These are phyloP conservation scores for Acacia confusa DNA, from an alignment of 306 rosid genomes.

Conservation along the genomic window DNA sequence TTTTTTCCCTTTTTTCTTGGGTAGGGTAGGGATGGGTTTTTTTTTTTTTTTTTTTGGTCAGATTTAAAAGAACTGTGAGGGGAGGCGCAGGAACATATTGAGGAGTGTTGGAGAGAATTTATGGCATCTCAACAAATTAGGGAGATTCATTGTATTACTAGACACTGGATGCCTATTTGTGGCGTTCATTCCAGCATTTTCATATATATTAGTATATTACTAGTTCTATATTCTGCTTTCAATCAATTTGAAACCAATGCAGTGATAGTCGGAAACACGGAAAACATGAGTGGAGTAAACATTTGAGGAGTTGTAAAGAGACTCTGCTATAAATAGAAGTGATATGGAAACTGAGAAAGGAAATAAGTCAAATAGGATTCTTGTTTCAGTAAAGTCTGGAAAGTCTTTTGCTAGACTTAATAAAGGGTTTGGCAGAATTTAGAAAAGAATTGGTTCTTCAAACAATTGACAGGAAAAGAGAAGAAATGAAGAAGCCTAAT, in stretches of 20 bases:
- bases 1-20: background rate
- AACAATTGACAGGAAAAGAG: background rate
- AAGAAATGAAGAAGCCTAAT: background rate
- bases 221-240: background rate
- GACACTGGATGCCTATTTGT: background rate
- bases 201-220: background rate
- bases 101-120: background rate
- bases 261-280: background rate
- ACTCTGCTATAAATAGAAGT: background rate
- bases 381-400: background rate
- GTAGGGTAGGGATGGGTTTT: too few relatives aligned
- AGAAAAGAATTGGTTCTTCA: background rate
- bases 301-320: background rate
- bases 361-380: background rate
- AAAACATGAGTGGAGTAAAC: background rate
- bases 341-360: background rate
- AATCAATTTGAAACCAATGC: background rate
- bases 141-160: background rate
- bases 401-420: background rate
- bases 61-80: background rate
- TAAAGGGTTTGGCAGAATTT: background rate
- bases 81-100: background rate
- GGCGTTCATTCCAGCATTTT: background rate
- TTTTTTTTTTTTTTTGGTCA: background rate
- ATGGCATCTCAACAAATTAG: background rate